A percentile compares a stretch with the other conserved stretches of the same genome.
Conservation (phyloP, 768 basidiomycete genomes). For the Russula brevipes region DNA sequence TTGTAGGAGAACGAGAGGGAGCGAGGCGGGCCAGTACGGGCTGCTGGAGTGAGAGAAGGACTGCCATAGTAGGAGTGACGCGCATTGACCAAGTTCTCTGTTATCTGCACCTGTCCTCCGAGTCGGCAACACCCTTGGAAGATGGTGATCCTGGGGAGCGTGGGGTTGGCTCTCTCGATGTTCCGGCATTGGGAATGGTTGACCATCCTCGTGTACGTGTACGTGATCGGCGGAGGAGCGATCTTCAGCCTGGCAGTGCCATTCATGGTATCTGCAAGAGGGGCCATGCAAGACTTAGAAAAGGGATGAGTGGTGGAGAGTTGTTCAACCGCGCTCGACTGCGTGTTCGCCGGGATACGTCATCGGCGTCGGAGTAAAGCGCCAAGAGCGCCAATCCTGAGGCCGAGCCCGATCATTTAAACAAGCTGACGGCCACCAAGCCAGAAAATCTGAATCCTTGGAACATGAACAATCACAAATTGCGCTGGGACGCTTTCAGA, state of each 20-base stretch:
- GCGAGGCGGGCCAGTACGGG: constrained; percentile 20
- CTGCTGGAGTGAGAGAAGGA: constrained; percentile 14
- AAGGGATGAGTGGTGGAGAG: no score
- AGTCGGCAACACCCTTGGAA: background rate
- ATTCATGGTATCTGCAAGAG: background rate
- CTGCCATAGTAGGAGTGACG: constrained; percentile 3
- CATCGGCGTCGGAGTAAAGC: no score
- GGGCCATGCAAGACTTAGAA: background rate
- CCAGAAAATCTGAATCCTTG: no score
- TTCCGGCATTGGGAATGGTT: background rate
- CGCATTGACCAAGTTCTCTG: background rate
- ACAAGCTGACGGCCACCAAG: no score
- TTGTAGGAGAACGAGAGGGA: constrained; percentile 17
- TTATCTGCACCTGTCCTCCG: background rate
- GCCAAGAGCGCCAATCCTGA: no score
- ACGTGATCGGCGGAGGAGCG: background rate
- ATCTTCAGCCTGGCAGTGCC: background rate
- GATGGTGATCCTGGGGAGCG: constrained; percentile 7
- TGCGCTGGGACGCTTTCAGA: no score
- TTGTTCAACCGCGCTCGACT: no score
- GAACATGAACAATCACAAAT: no score
- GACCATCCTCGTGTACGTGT: background rate
- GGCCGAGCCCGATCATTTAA: no score
- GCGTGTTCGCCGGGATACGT: background rate
- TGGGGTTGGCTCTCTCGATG: background rate